Evolutionary conservation across 2,329 filamentous ascomycete genomes (phyloP), one percentile per base, ranked within the genome.

Genomic region (Annulohypoxylon truncatum): DNA sequence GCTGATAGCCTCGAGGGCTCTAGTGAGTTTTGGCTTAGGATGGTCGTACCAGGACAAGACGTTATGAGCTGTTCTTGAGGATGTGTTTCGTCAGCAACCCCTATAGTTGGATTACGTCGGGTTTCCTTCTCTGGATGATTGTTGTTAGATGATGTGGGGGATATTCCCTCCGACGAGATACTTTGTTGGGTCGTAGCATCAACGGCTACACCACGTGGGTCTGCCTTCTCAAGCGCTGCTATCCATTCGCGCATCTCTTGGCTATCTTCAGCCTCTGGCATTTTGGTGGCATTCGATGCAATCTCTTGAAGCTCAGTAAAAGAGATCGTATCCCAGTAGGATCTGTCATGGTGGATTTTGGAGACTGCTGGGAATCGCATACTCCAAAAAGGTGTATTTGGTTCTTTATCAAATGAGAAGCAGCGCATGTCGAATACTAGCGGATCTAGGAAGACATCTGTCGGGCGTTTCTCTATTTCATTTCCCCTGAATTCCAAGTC

Each of bases 371-470:
- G 91, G 73, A 97, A 96, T 1, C 94, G 86, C 55, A 93, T 86
- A 64, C 89, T 90, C 82, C 88, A 93, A 73, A 92, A 94, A 0
- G 84, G 83, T 12, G 87, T 89, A 72, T 91, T 90, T 3, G 87
- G 85, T 2, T 86, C 84, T 73, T 90, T 92, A 64, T 93, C 91
- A 71, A 94, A 97, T 0, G 90, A 90, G 67, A 92, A 92, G 56
- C 93, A 94, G 22, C 92, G 84, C 64, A 97, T 82, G 71, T 97
- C 94, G 60, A 94, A 92, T 0, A 97, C 88, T 18, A 93, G 86
- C 0, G 93, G 93, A 0, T 83, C 81, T 5, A 83, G 85, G 76
- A 97, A 97, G 0, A 90, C 78, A 1, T 83, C 78, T 0, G 82
- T 81, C 68, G 85, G 79, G 61, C 79, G 66, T 73, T 81, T 74